Evolutionary conservation across 2,329 filamentous ascomycete genomes (phyloP).

Genomic region (Pseudogymnoascus sp.): DNA sequence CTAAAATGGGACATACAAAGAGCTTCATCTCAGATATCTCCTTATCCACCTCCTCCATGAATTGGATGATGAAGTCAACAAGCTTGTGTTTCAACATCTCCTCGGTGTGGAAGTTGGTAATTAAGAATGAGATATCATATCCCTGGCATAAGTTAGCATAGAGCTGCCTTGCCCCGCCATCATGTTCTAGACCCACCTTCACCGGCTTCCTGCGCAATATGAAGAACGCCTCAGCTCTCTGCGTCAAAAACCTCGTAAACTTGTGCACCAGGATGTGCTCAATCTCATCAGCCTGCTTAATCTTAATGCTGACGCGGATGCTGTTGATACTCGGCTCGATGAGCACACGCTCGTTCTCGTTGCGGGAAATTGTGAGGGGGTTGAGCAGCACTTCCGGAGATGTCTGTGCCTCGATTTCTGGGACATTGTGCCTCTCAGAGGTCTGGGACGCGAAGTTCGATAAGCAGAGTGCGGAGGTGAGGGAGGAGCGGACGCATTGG

Average conservation of each 20-base stretch:
- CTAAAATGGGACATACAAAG: constrained; percentile 59
- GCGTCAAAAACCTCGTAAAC: constrained; percentile 92
- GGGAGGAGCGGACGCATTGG: constrained; percentile 86
- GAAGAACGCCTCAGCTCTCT: constrained; percentile 94
- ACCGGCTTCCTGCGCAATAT: constrained; percentile 92
- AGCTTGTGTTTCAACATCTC: constrained; percentile 99
- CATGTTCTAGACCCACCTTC: constrained; percentile 51
- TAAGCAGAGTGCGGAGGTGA: constrained; percentile 86
- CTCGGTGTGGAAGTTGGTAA: constrained; percentile 98
- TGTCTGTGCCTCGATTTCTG: constrained; percentile 86
- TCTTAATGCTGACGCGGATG: constrained; percentile 93
- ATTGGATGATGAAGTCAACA: constrained; percentile 98
- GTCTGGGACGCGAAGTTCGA: constrained; percentile 98
- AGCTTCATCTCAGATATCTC: constrained; percentile 99
- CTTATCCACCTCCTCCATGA: constrained; percentile 99
- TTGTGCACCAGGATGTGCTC: constrained; percentile 98
- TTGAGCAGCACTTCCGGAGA: constrained; percentile 92
- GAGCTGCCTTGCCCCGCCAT: background rate
- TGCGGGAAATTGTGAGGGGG: constrained; percentile 81
- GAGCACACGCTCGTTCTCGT: constrained; percentile 93
- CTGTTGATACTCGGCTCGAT: constrained; percentile 97
- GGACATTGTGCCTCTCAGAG: constrained; percentile 94
- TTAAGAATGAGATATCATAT: constrained; percentile 97
- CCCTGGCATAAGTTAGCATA: constrained; percentile 47
- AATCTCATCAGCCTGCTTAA: constrained; percentile 99